Evolutionary conservation across 345 rosid genomes (phyloP), one percentile per base, ranked within the genome.

Genomic region (Alliaria petiolata): DNA sequence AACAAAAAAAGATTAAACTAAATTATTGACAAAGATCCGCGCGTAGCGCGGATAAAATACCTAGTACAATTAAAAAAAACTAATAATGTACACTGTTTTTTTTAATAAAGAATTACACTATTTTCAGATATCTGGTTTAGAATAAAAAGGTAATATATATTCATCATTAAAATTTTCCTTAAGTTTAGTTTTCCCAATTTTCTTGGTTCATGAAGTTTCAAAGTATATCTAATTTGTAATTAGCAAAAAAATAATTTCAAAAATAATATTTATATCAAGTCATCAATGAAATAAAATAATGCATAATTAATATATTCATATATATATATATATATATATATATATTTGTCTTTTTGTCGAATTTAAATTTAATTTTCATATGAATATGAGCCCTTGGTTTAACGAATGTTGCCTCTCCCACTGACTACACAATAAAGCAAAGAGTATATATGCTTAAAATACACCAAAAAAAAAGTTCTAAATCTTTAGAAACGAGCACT

Each of bases 361-460:
- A 33, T 43, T 30, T 12, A 9, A 26, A 34, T 44, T 15, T 44
- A 52, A 1, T 19, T 22, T 28, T 20, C 34, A 40, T 1, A 45
- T 35, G 36, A 57, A 45, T 40, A 38, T 47, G 42, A 70, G 11
- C 60, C 50, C 34, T 50, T 60, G 67, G 16, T 50, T 70, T 49
- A 19, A 39, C 35, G 67, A 60, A 49, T 70, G 61, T 61, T 70
- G 75, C 44, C 60, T 61, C 61, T 42, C 53, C 67, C 25, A 70
- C 52, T 60, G 34, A 39, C 52, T 31, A 70, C 12, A 17, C 60
- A 38, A 47, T 47, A 70, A 70, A 70, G 67, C 50, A 49, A 38
- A 60, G 52, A 52, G 69, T 71, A 71, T 33, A 16, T 42, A 71
- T 62, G 61, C 69, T 43, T 42, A 52, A 62, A 62, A 52, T 62